Evolutionary conservation across 192 early-diverging fungal species (phyloP), one percentile per base, ranked within the genome.

Genomic region (Pilobolus umbonatus): DNA sequence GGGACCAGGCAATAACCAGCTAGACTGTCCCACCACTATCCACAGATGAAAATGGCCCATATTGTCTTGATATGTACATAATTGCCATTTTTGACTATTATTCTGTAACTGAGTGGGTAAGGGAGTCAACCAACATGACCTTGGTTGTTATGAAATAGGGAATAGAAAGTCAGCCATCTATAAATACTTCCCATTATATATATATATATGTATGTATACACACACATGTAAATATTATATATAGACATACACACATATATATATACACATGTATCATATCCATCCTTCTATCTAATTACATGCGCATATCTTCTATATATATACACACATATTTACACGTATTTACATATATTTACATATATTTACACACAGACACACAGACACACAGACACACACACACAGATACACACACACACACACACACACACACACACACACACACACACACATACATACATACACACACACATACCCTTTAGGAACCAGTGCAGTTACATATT

Each of bases 391-490:
- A n/a, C n/a, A n/a, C n/a, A n/a, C n/a, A n/a, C n/a, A n/a, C n/a
- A n/a, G n/a, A n/a, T n/a, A n/a, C n/a, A n/a, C n/a, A n/a, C n/a
- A n/a, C n/a, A n/a, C n/a, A n/a, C n/a, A n/a, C n/a, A n/a, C n/a
- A n/a, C n/a, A n/a, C n/a, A n/a, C n/a, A n/a, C n/a, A n/a, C n/a
- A n/a, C n/a, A n/a, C n/a, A n/a, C n/a, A n/a, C n/a, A n/a, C n/a
- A n/a, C n/a, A n/a, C n/a, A n/a, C n/a, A n/a, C n/a, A n/a, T n/a
- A n/a, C n/a, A n/a, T n/a, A n/a, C n/a, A n/a, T n/a, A n/a, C n/a
- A n/a, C n/a, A n/a, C n/a, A n/a, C n/a, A n/a, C 24, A 24, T 35
- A 54, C 51, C 51, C 34, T 54, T 54, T 54, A 32, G 34, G 28
- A 12, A 36, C 36, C 12, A 17, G 36, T 24, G 51, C 51, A 15